Conservation (phyloP, 1,139 yeast genomes). For the Suhomyces panamericanus region DNA sequence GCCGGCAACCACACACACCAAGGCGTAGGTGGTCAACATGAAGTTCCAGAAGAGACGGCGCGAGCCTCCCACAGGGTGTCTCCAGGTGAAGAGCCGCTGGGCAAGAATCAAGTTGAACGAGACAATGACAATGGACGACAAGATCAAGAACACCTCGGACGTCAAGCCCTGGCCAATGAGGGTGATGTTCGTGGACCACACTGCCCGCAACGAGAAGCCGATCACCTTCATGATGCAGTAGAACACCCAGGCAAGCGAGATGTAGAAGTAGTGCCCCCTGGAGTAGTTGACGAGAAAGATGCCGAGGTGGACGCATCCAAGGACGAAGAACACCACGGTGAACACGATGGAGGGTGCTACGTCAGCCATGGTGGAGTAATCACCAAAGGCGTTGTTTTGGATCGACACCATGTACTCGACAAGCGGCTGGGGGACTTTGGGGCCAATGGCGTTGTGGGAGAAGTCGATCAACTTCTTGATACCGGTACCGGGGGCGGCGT, state of each 20-base stretch:
- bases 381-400: constrained; percentile 63
- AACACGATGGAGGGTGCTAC: constrained; percentile 64
- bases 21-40: constrained; percentile 52
- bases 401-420: constrained; percentile 34
- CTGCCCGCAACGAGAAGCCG: constrained; percentile 62
- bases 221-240: constrained; percentile 54
- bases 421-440: constrained; percentile 38
- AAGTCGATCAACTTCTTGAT: constrained; percentile 34
- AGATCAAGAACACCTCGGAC: constrained; percentile 56
- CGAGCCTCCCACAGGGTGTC: constrained; percentile 77
- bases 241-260: constrained; percentile 55
- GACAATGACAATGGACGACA: constrained; percentile 57
- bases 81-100: constrained; percentile 78
- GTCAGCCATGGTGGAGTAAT: constrained; percentile 58
- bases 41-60: constrained; percentile 51
- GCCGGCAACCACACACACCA: constrained; percentile 59
- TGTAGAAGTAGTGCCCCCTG: constrained; percentile 66
- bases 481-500: constrained; percentile 57
- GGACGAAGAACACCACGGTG: constrained; percentile 51
- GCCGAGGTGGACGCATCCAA: constrained; percentile 48
- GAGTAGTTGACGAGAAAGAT: constrained; percentile 52
- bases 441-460: constrained; percentile 28
- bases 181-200: constrained; percentile 55
- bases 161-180: constrained; percentile 56
- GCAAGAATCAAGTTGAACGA: constrained; percentile 67